phyloP scores from a whole-genome alignment of 2,329 filamentous ascomycete genomes.

The Apiospora koreana region DNA sequence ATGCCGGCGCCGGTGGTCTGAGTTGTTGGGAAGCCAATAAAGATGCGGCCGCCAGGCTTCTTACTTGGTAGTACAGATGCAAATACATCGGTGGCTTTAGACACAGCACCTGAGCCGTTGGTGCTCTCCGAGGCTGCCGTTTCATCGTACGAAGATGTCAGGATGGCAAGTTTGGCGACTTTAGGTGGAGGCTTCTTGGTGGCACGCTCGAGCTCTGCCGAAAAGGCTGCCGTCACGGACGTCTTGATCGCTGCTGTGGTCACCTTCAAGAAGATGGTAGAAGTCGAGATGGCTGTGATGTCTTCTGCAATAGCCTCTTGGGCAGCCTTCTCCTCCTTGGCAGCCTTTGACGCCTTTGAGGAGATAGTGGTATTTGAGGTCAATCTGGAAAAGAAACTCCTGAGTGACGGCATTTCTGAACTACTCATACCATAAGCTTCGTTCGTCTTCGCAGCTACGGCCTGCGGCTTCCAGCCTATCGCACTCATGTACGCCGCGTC shows the following conservation, averaged over 20 bases:
- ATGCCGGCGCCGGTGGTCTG: slow-evolving; percentile 94
- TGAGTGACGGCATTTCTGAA: slow-evolving; percentile 62
- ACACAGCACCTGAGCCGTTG: slow-evolving; percentile 43
- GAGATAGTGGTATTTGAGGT: slow-evolving; percentile 49
- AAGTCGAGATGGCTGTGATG: slow-evolving; percentile 67
- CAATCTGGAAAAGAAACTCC: slow-evolving; percentile 80
- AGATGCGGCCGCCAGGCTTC: slow-evolving; percentile 79
- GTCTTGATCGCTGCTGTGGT: slow-evolving; percentile 83
- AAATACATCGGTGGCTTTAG: slow-evolving; percentile 76
- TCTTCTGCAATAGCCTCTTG: slow-evolving; percentile 70
- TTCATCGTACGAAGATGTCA: slow-evolving; percentile 91
- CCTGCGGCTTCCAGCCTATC: slow-evolving; percentile 76
- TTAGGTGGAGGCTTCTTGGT: slow-evolving; percentile 97
- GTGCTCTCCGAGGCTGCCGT: slow-evolving; percentile 64
- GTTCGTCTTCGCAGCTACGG: slow-evolving; percentile 41
- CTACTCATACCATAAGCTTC: slow-evolving; percentile 52
- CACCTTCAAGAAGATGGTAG: slow-evolving; percentile 85
- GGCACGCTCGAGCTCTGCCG: slow-evolving; percentile 86
- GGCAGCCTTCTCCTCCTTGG: slow-evolving; percentile 62
- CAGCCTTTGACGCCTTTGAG: slow-evolving; percentile 54
- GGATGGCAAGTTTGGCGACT: slow-evolving; percentile 78
- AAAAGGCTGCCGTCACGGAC: slow-evolving; percentile 70
- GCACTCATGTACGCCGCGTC: slow-evolving; percentile 88
- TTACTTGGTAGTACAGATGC: slow-evolving; percentile 86
- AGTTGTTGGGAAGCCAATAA: slow-evolving; percentile 96